Percentiles rank a stretch among this genome's conserved stretches.
These are phyloP conservation scores for Sporobolomyces phaffii DNA, from an alignment of 768 basidiomycete genomes.

Conservation along the genomic window DNA sequence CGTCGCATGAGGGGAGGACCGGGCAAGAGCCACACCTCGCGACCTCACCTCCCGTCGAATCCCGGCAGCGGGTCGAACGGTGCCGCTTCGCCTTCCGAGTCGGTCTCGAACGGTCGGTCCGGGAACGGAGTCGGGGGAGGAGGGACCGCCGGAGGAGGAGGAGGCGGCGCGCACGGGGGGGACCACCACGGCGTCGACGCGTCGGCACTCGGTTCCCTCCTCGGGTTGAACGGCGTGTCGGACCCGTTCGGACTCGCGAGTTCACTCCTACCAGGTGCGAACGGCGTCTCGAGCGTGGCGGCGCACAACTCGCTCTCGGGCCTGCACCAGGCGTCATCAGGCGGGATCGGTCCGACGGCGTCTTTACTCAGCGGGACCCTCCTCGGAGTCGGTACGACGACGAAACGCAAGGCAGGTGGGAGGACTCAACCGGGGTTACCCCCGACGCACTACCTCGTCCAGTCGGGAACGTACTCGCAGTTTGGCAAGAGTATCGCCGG, in stretches of 20 bases:
- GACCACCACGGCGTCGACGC: slow-evolving; percentile 35
- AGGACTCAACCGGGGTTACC: slow-evolving; percentile 38
- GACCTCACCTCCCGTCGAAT: slow-evolving; percentile 9
- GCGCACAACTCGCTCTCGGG: slow-evolving; percentile 30
- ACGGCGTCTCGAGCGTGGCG: not conserved
- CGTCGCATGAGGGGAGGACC: slow-evolving; percentile 24
- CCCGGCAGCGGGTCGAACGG: slow-evolving; percentile 13
- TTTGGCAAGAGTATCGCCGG: slow-evolving; percentile 43
- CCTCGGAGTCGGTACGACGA: slow-evolving; percentile 12
- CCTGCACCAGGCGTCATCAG: too few relatives aligned
- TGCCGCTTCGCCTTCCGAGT: slow-evolving; percentile 17
- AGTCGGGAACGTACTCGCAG: slow-evolving; percentile 39
- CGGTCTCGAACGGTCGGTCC: slow-evolving; percentile 13
- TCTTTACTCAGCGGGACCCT: slow-evolving; percentile 26
- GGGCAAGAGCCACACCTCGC: slow-evolving; percentile 1
- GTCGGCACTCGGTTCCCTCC: slow-evolving; percentile 20
- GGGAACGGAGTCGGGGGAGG: not conserved
- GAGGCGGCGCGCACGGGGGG: too few relatives aligned
- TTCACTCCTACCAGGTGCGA: slow-evolving; percentile 33
- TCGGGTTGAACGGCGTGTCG: slow-evolving; percentile 21
- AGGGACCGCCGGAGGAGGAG: not conserved
- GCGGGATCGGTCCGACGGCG: slow-evolving; percentile 28
- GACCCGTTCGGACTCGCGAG: slow-evolving; percentile 41
- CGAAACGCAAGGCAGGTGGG: slow-evolving; percentile 35
- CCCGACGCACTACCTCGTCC: slow-evolving; percentile 36